Evolutionary conservation across 2,329 filamentous ascomycete genomes (phyloP).

Genomic region (Alternaria brassicicola): DNA sequence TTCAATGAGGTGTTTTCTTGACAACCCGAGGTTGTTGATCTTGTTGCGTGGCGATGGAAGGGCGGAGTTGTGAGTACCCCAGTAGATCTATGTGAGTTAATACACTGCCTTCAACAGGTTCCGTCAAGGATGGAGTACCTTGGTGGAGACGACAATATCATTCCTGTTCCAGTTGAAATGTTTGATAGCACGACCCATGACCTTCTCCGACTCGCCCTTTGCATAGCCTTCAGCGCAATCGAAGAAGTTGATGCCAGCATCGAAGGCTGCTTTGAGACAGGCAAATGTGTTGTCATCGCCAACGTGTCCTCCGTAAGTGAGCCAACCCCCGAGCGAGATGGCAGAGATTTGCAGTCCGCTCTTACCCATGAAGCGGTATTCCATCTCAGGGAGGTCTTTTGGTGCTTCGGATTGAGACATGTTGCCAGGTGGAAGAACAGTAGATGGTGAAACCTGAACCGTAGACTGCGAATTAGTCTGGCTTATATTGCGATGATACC

Average conservation of each 20-base stretch:
- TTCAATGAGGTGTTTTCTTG: constrained; percentile 72
- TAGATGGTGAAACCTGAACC: not conserved
- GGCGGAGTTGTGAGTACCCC: constrained; percentile 61
- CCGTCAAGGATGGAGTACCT: constrained; percentile 46
- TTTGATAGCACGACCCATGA: constrained; percentile 64
- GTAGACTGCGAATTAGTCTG: not conserved
- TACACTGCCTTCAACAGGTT: not conserved
- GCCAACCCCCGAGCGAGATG: constrained; percentile 67
- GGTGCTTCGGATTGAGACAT: constrained; percentile 19
- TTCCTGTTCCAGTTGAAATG: constrained; percentile 64
- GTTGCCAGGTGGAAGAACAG: not conserved
- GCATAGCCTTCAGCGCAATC: constrained; percentile 64
- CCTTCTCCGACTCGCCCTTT: constrained; percentile 59
- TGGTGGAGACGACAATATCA: constrained; percentile 64
- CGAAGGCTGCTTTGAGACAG: constrained; percentile 61
- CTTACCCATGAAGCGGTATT: constrained; percentile 73
- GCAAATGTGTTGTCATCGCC: constrained; percentile 66
- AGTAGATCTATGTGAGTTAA: constrained; percentile 61
- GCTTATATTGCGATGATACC: not conserved
- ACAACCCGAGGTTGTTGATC: constrained; percentile 71
- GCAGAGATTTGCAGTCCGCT: constrained; percentile 76
- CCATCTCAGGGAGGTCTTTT: constrained; percentile 59
- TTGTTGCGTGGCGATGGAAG: constrained; percentile 56
- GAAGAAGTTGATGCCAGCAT: constrained; percentile 65
- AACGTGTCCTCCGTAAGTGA: constrained; percentile 77